Evolutionary conservation across 495 filamentous ascomycete species (phyloP).

Genomic region (Articulospora tetracladia): DNA sequence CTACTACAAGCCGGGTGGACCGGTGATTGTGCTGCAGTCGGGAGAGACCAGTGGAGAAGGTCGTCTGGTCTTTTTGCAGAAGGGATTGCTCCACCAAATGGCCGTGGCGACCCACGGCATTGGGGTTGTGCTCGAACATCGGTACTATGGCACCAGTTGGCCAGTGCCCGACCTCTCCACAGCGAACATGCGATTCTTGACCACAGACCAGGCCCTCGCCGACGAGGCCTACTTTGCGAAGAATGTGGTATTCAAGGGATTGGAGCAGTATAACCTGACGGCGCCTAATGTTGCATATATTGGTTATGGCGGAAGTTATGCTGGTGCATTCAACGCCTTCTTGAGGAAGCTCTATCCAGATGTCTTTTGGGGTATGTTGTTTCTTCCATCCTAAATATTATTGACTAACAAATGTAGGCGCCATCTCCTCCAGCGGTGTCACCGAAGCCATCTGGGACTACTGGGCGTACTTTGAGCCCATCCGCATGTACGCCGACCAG

Average conservation of each 20-base stretch:
- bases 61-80: slow-evolving; percentile 62
- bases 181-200: slow-evolving; percentile 66
- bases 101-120: slow-evolving; percentile 60
- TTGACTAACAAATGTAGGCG: slow-evolving; percentile 29
- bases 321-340: slow-evolving; percentile 69
- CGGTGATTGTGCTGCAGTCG: slow-evolving; percentile 65
- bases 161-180: slow-evolving; percentile 56
- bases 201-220: slow-evolving; percentile 70
- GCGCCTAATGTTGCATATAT: slow-evolving; percentile 58
- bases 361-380: slow-evolving; percentile 51
- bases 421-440: slow-evolving; percentile 69
- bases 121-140: slow-evolving; percentile 73
- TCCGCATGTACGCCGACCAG: slow-evolving; percentile 44
- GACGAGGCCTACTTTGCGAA: slow-evolving; percentile 70
- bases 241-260: slow-evolving; percentile 58
- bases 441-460: slow-evolving; percentile 68
- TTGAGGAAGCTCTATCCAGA: slow-evolving; percentile 65
- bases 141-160: slow-evolving; percentile 66
- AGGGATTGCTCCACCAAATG: slow-evolving; percentile 63
- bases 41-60: slow-evolving; percentile 57
- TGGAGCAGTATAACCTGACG: slow-evolving; percentile 58
- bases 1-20: slow-evolving; percentile 64
- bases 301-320: slow-evolving; percentile 72
- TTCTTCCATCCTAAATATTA: background rate
- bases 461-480: slow-evolving; percentile 67